Conservation (phyloP, 2,329 filamentous ascomycete species). For the Cladosporium colombiae region DNA sequence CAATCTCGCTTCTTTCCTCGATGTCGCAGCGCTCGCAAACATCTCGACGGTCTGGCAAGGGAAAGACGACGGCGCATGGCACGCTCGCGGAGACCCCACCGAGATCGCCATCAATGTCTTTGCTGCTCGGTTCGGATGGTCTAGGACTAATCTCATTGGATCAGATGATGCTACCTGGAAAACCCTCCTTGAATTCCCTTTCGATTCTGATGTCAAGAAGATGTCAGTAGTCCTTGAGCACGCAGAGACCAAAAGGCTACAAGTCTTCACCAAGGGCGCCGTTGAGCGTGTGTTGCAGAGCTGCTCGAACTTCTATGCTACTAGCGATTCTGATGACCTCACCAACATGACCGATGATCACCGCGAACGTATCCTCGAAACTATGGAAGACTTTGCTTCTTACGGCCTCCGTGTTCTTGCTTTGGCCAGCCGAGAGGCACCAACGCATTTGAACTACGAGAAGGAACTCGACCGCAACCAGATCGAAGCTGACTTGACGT, state of each 20-base stretch:
- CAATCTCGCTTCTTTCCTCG: conserved; percentile 13
- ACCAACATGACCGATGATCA: conserved; percentile 53
- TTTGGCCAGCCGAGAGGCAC: conserved; percentile 53
- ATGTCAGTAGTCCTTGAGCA: conserved; percentile 72
- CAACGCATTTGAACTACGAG: conserved; percentile 31
- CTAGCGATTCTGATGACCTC: conserved; percentile 34
- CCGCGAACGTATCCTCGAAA: conserved; percentile 58
- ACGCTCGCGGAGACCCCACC: conserved; percentile 66
- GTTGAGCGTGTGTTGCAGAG: conserved; percentile 68
- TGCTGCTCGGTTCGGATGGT: conserved; percentile 60
- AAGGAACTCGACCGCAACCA: conserved; percentile 54
- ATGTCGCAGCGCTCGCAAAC: conserved; percentile 64
- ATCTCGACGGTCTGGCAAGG: conserved; percentile 61
- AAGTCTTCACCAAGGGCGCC: conserved; percentile 65
- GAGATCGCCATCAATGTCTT: conserved; percentile 77
- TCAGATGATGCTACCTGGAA: conserved; percentile 52
- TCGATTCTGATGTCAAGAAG: conserved; percentile 73
- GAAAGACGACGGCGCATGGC: conserved; percentile 58
- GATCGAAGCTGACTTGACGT: conserved; percentile 68
- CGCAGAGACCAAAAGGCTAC: conserved; percentile 51
- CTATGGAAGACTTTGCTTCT: conserved; percentile 67
- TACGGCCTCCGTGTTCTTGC: conserved; percentile 69
- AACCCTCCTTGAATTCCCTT: conserved; percentile 68
- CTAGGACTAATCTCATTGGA: conserved; percentile 36
- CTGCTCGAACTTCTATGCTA: conserved; percentile 51